Evolutionary conservation across 306 rosid species (phyloP), one percentile per base, ranked within the genome.

Genomic region (Fagus sylvatica): DNA sequence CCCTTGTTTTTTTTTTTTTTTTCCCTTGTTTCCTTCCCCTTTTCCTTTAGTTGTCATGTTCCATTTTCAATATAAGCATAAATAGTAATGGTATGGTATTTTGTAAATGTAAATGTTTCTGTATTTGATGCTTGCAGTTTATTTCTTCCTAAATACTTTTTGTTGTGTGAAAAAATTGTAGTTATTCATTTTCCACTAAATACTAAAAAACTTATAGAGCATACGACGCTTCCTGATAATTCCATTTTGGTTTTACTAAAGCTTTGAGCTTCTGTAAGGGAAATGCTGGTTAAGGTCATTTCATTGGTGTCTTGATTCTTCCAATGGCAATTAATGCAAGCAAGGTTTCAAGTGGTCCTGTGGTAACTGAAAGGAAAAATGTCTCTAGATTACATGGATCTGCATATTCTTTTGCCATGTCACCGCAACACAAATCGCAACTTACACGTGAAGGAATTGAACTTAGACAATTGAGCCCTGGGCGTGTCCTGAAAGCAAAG

Each of bases 321-420:
- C 76, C 75, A 78, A 92, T 94, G 93, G 93, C 96, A 53, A 77
- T 92, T 71, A 51, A 90, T 73, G 82, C 89, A 76, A 84, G 87
- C 90, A 91, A 83, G 87, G 85, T 90, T 77, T 79, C 88, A 60
- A 87, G 91, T 78, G 82, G 82, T 81, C 89, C 91, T 78, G 78
- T 85, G 43, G 84, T 83, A 55, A 81, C 90, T 80, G 78, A 81
- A 65, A 83, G 82, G 84, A 84, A 84, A 69, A 36, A 69, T 73
- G 65, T 85, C 73, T 81, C 85, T 78, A 86, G 79, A 66, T 88
- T 88, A 71, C 83, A 61, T 34, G 84, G 84, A 79, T 69, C 69
- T 67, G 57, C 78, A 56, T 85, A 80, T 74, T 79, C 77, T 70
- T 81, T 84, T 83, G 34, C 83, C 79, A 72, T 67, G 72, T 82